These are phyloP conservation scores for Umbelopsis isabellina DNA, from an alignment of 192 early-diverging fungal species.

Conservation along the genomic window DNA sequence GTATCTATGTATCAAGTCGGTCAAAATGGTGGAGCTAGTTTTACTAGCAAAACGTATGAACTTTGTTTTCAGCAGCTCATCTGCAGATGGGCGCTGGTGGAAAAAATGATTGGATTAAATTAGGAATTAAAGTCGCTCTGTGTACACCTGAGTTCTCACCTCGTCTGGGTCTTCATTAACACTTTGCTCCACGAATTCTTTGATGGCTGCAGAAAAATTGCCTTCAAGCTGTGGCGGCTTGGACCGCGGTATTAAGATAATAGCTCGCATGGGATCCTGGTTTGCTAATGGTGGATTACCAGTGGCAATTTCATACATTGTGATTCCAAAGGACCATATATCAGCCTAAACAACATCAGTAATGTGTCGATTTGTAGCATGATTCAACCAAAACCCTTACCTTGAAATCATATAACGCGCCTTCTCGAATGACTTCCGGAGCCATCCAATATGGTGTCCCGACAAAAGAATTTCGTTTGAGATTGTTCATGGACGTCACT, in stretches of 20 bases:
- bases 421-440: constrained; percentile 81
- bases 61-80: constrained; percentile 82
- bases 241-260: constrained; percentile 86
- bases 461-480: constrained; percentile 92
- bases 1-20: constrained; percentile 68
- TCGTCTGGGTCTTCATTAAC: constrained; percentile 85
- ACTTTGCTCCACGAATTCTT: constrained; percentile 89
- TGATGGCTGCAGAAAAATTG: constrained; percentile 75
- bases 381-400: constrained; percentile 41
- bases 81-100: constrained; percentile 78
- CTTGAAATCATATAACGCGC: constrained; percentile 89
- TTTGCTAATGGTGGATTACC: constrained; percentile 95
- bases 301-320: constrained; percentile 94
- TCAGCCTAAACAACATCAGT: constrained; percentile 67
- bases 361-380: background rate
- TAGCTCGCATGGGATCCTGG: constrained; percentile 85
- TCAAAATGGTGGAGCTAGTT: constrained; percentile 52
- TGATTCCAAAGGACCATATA: constrained; percentile 99
- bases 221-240: constrained; percentile 81
- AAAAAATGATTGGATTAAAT: background rate
- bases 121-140: background rate
- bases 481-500: constrained; percentile 69
- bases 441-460: constrained; percentile 94
- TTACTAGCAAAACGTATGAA: constrained; percentile 70
- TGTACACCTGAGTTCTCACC: constrained; percentile 41